A percentile compares a stretch with the other conserved stretches of the same genome.
phyloP scores from a whole-genome alignment of 2,329 filamentous ascomycete genomes.

The Calonectria honghensis region DNA sequence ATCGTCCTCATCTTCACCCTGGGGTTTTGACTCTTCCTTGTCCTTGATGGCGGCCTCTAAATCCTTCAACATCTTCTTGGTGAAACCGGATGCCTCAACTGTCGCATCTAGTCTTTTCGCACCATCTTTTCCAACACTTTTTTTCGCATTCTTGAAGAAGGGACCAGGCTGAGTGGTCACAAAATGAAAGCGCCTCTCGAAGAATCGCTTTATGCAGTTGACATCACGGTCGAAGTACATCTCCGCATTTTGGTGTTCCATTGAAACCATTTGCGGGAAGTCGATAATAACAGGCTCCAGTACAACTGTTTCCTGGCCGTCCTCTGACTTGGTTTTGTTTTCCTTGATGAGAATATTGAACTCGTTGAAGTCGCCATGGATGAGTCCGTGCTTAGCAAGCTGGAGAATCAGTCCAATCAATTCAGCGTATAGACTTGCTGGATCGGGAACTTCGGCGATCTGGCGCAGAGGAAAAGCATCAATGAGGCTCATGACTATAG shows the following conservation, averaged over 20 bases:
- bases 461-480: conserved; percentile 95
- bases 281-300: conserved; percentile 93
- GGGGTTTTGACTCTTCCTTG: conserved; percentile 73
- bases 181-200: conserved; percentile 92
- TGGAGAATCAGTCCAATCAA: conserved; percentile 90
- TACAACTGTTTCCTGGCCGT: conserved; percentile 65
- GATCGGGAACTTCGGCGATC: conserved; percentile 88
- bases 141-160: conserved; percentile 89
- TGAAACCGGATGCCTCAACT: conserved; percentile 95
- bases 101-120: conserved; percentile 86
- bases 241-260: conserved; percentile 93
- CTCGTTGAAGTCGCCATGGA: conserved; percentile 99
- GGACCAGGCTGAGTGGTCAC: conserved; percentile 87
- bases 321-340: conserved; percentile 65
- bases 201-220: conserved; percentile 95
- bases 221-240: conserved; percentile 99
- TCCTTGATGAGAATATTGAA: conserved; percentile 98
- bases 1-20: conserved; percentile 58
- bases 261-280: conserved; percentile 98
- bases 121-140: conserved; percentile 79
- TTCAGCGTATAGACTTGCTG: conserved; percentile 91
- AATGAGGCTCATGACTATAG: conserved; percentile 95
- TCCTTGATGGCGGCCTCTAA: conserved; percentile 92
- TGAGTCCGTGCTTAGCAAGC: conserved; percentile 89
- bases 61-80: conserved; percentile 97